phyloP scores from a whole-genome alignment of 257 asterid species.

The Capsicum baccatum region DNA sequence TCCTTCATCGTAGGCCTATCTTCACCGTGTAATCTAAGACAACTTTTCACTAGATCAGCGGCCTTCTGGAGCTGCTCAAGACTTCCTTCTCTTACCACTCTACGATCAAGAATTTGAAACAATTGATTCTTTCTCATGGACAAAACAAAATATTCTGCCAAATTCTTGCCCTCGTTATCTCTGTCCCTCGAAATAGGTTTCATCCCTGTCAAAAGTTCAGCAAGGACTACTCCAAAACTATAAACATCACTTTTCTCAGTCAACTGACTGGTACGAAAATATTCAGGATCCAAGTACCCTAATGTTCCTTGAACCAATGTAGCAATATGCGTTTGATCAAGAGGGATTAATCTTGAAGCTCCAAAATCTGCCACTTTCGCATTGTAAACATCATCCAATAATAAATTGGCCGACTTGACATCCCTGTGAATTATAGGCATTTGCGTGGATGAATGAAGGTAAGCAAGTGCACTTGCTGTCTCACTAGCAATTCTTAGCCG shows the following conservation, averaged over 20 bases:
- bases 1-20: slow-evolving; percentile 66
- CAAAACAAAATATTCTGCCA: slow-evolving; percentile 45
- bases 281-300: slow-evolving; percentile 67
- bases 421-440: slow-evolving; percentile 64
- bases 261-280: slow-evolving; percentile 53
- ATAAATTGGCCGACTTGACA: slow-evolving; percentile 61
- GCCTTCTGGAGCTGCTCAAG: slow-evolving; percentile 44
- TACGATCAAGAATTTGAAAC: slow-evolving; percentile 45
- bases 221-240: slow-evolving; percentile 64
- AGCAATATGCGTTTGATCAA: slow-evolving; percentile 56
- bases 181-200: slow-evolving; percentile 40
- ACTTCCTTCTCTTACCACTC: slow-evolving; percentile 49
- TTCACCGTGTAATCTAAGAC: slow-evolving; percentile 46
- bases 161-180: slow-evolving; percentile 37
- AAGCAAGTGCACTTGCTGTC: slow-evolving; percentile 58
- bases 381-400: slow-evolving; percentile 46
- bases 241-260: slow-evolving; percentile 68
- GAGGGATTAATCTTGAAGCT: slow-evolving; percentile 57
- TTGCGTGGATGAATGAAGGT: slow-evolving; percentile 63
- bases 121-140: slow-evolving; percentile 43
- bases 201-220: slow-evolving; percentile 61
- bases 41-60: slow-evolving; percentile 54
- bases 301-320: slow-evolving; percentile 67
- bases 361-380: slow-evolving; percentile 67
- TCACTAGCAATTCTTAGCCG: slow-evolving; percentile 55